Percentiles rank a stretch among this genome's conserved stretches.
Evolutionary conservation across 2,329 filamentous ascomycete genomes (phyloP).

Genomic region (Piedraia hortae): DNA sequence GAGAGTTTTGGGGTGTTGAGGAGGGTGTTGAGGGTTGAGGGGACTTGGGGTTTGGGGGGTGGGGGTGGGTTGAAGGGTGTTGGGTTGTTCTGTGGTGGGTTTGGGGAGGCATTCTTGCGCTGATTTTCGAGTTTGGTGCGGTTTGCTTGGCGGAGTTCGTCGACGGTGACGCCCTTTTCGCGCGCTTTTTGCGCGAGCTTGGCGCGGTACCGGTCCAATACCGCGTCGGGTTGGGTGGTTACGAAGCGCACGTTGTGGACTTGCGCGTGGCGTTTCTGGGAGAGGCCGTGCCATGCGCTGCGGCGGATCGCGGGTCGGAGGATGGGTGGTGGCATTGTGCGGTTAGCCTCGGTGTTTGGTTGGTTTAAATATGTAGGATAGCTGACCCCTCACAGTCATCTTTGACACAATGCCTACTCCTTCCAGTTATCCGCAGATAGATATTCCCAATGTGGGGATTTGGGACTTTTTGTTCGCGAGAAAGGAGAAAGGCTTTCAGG

Average conservation of each 20-base stretch:
- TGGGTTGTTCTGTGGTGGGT: slow-evolving; percentile 6
- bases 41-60: slow-evolving; percentile 10
- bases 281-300: no score
- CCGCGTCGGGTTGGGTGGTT: slow-evolving; percentile 38
- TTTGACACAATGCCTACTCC: slow-evolving; percentile 36
- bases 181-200: slow-evolving; percentile 66
- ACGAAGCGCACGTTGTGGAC: slow-evolving; percentile 83
- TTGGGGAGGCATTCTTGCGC: slow-evolving; percentile 33
- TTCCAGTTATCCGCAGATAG: slow-evolving; percentile 34
- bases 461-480: slow-evolving; percentile 56
- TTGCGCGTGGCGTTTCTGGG: slow-evolving; percentile 64
- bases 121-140: slow-evolving; percentile 53
- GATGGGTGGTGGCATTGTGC: background rate
- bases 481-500: slow-evolving; percentile 34
- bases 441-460: slow-evolving; percentile 48
- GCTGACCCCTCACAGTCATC: background rate
- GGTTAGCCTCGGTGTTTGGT: slow-evolving; percentile 1
- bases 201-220: slow-evolving; percentile 62
- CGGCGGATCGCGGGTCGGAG: background rate
- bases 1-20: slow-evolving; percentile 28
- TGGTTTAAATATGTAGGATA: no score
- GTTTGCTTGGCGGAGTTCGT: slow-evolving; percentile 57
- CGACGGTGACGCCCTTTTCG: slow-evolving; percentile 40
- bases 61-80: slow-evolving; percentile 13
- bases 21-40: background rate